Base-by-base conservation (phyloP, 1,284 basidiomycete genomes). In the Ceratobasidium sp. region DNA sequence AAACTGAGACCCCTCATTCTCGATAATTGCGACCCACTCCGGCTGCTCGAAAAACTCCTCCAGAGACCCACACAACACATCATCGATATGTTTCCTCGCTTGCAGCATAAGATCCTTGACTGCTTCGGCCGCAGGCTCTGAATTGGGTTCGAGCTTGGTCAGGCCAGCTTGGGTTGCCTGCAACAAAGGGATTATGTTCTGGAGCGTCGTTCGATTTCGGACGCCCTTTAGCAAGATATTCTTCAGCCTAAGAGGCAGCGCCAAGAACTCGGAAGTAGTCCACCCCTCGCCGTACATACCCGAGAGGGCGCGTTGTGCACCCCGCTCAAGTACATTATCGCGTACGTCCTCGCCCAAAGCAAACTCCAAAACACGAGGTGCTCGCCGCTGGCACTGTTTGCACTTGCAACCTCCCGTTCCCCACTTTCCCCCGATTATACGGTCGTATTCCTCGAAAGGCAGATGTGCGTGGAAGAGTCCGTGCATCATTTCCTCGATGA, bases 401-500 rank as follows among this genome's bases (percentile, higher is more conserved):
- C 94, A 96, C 61, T 89, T 85, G 79, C 93, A 95, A 0, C 91
- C 91, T 0, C 89, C 90, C 0, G 87, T 87, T 26, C 90, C 90
- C 91, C 91, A 93, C 74, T 87, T 87, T 41, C 90, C 88, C 1
- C 84, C 86, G 0, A 90, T 92, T 74, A 91, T 84, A 7, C 84
- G 82, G 76, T 92, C 90, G 79, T 92, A 91, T 78, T 91, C 91
- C 41, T 88, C 83, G 77, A 93, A 92, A 30, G 90, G 87, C 55
- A 93, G 85, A 78, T 91, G 92, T 0, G 92, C 91, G 76, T 93
- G 91, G 81, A 90, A 93, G 54, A 96, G 87, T 0, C 94, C 94
- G 78, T 96, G 94, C 77, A 91, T 87, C 88, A 96, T 95, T 79
- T 95, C 93, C 77, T 91, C 87, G 18, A 93, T 88, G 76, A 95